Base-by-base conservation (phyloP, 2,329 filamentous ascomycete species). In the Hortaea sp. region DNA sequence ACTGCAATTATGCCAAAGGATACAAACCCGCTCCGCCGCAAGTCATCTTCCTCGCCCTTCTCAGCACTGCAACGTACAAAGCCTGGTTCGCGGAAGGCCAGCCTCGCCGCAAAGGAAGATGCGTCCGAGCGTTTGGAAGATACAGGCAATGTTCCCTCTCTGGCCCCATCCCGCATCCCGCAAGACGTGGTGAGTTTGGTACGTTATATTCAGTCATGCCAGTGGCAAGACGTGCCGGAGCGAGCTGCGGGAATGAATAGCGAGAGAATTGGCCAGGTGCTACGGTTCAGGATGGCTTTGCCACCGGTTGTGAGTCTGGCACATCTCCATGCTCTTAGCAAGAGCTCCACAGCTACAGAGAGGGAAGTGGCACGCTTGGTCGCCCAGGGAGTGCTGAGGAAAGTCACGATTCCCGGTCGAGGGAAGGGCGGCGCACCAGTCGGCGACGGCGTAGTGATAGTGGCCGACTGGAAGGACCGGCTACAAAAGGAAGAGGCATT, bases 301-400 rank as follows among this genome's bases (percentile, higher is more conserved):
- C 81, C 85, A 7, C 79, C 78, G 0, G 69, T 87, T 20, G 78
- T 84, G 5, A 82, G 79, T 0, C 63, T 80, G 13, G 75, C 79
- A 1, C 84, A 88, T 59, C 62, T 88, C 5, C 76, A 82, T 50
- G 76, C 81, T 1, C 64, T 87, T 1, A 70, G 84, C 39, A 66
- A 65, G 7, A 79, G 77, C 2, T 77, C 82, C 1, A 85, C 82
- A 0, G 70, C 68, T 1, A 78, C 79, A 1, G 84, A 88, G 63
- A 71, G 84, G 40, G 83, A 85, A 60, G 71, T 84, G 13, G 80
- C 76, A 3, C 74, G 79, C 55, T 69, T 87, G 32, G 63, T 76
- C 12, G 67, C 71, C 9, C 69, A 68, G 7, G 82, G 83, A 0
- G 66, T 73, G 4, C 49, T 87, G 40, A 69, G 81, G 38, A 78